Percentiles rank a stretch among this genome's conserved stretches.
phyloP scores from a whole-genome alignment of 2,329 filamentous ascomycete genomes.

The Phoma sp. region DNA sequence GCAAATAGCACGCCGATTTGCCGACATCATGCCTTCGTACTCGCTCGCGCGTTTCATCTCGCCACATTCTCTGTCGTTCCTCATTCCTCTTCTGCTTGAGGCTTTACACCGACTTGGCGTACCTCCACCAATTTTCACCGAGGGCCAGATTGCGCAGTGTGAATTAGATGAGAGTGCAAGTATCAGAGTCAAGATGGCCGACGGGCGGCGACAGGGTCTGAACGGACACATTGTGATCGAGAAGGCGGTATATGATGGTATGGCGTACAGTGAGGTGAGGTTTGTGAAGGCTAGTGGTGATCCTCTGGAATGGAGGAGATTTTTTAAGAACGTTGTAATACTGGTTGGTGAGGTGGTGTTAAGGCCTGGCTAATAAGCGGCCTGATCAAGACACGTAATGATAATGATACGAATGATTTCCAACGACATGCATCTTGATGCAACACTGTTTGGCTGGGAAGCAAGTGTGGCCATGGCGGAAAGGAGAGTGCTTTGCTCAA shows the following conservation, averaged over 20 bases:
- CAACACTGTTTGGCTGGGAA: too few species aligned
- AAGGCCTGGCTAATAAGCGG: conserved; percentile 35
- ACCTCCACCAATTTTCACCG: conserved; percentile 63
- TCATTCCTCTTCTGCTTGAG: conserved; percentile 81
- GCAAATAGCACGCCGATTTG: conserved; percentile 86
- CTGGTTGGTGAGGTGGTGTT: conserved; percentile 85
- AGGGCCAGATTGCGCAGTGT: conserved; percentile 41
- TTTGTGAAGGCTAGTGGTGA: conserved; percentile 97
- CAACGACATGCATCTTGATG: neutral
- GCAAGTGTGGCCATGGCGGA: too few species aligned
- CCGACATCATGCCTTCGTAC: conserved; percentile 88
- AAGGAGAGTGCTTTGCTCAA: too few species aligned
- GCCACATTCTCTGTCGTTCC: conserved; percentile 73
- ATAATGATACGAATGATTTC: neutral
- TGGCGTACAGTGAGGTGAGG: conserved; percentile 77
- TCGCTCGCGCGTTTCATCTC: conserved; percentile 93
- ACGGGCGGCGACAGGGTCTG: conserved; percentile 74
- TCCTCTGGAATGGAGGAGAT: conserved; percentile 92
- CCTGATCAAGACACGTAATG: neutral
- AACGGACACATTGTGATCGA: conserved; percentile 80
- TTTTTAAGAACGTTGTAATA: conserved; percentile 95
- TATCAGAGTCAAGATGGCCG: conserved; percentile 77
- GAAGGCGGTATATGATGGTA: conserved; percentile 68
- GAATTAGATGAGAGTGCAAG: conserved; percentile 61
- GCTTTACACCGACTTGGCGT: conserved; percentile 87